These are phyloP conservation scores for Diaporthe citriasiana DNA, from an alignment of 2,329 filamentous ascomycete species.

Conservation along the genomic window DNA sequence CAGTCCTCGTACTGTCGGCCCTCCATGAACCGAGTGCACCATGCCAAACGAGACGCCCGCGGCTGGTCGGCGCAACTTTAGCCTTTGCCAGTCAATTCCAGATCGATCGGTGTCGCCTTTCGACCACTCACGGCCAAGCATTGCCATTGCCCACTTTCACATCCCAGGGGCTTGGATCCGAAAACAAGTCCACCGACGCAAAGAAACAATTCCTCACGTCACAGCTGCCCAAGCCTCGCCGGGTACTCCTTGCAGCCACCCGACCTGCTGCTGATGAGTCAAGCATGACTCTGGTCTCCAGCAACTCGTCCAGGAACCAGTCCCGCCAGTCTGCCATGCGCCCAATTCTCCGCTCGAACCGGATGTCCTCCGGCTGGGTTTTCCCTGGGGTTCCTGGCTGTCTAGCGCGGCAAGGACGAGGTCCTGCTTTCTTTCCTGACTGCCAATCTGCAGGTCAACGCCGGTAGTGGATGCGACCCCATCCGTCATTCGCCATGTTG, in stretches of 20 bases:
- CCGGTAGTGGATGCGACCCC: slow-evolving; percentile 38
- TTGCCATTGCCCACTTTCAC: slow-evolving; percentile 32
- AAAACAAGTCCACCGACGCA: slow-evolving; percentile 31
- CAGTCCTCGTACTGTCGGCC: background rate
- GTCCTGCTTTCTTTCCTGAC: slow-evolving; percentile 7
- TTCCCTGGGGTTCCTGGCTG: slow-evolving; percentile 13
- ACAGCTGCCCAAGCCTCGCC: slow-evolving; percentile 30
- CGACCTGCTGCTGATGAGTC: slow-evolving; percentile 36
- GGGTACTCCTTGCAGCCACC: slow-evolving; percentile 31
- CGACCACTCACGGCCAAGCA: slow-evolving; percentile 24
- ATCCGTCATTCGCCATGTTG: slow-evolving; percentile 38
- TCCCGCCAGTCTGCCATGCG: slow-evolving; percentile 23
- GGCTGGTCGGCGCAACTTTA: slow-evolving; percentile 27
- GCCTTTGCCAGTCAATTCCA: slow-evolving; percentile 30
- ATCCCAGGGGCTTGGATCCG: slow-evolving; percentile 43
- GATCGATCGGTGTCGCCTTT: slow-evolving; percentile 28
- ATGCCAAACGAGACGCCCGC: slow-evolving; percentile 9
- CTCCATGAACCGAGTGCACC: slow-evolving; percentile 1
- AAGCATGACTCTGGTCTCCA: slow-evolving; percentile 36
- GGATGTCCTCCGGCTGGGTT: slow-evolving; percentile 30
- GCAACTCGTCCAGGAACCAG: slow-evolving; percentile 11
- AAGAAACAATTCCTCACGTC: slow-evolving; percentile 24
- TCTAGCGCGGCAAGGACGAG: slow-evolving; percentile 32
- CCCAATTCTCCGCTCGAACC: slow-evolving; percentile 40
- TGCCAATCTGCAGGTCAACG: slow-evolving; percentile 36